phyloP scores from a whole-genome alignment of 805 yeast species.

The Teunomyces stri region DNA sequence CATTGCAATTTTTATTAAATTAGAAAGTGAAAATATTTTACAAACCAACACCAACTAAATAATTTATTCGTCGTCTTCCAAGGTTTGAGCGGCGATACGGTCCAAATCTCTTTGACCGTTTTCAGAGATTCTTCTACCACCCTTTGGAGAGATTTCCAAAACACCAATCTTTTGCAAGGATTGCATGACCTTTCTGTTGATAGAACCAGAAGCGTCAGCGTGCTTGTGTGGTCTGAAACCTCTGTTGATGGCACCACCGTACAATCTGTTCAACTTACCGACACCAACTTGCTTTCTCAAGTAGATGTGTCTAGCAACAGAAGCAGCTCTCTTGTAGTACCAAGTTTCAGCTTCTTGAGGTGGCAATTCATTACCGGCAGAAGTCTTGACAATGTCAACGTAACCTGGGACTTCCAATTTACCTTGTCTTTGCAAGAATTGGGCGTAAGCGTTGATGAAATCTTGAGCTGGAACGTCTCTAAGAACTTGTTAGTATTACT shows the following conservation, averaged over 20 bases:
- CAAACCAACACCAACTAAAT: slow-evolving; percentile 12
- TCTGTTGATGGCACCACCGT: slow-evolving; percentile 99
- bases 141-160: slow-evolving; percentile 92
- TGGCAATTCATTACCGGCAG: slow-evolving; percentile 98
- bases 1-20: slow-evolving; percentile 3
- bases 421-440: slow-evolving; percentile 99
- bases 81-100: slow-evolving; percentile 99
- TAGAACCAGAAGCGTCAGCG: slow-evolving; percentile 98
- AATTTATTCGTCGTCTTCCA: slow-evolving; percentile 73
- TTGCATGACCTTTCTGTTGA: slow-evolving; percentile 98
- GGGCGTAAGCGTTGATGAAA: slow-evolving; percentile 98
- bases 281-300: slow-evolving; percentile 99
- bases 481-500: slow-evolving; percentile 34
- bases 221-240: slow-evolving; percentile 98
- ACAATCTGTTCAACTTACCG: slow-evolving; percentile 97
- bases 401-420: slow-evolving; percentile 99
- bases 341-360: slow-evolving; percentile 99
- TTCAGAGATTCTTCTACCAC: slow-evolving; percentile 99
- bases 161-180: slow-evolving; percentile 98
- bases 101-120: slow-evolving; percentile 99
- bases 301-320: slow-evolving; percentile 99
- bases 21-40: slow-evolving; percentile 7
- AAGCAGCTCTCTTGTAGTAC: slow-evolving; percentile 99
- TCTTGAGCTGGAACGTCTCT: slow-evolving; percentile 99
- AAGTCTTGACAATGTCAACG: slow-evolving; percentile 99